phyloP scores from a whole-genome alignment of 176 grass and related monocot genomes.

The Rhynchospora tenuis region DNA sequence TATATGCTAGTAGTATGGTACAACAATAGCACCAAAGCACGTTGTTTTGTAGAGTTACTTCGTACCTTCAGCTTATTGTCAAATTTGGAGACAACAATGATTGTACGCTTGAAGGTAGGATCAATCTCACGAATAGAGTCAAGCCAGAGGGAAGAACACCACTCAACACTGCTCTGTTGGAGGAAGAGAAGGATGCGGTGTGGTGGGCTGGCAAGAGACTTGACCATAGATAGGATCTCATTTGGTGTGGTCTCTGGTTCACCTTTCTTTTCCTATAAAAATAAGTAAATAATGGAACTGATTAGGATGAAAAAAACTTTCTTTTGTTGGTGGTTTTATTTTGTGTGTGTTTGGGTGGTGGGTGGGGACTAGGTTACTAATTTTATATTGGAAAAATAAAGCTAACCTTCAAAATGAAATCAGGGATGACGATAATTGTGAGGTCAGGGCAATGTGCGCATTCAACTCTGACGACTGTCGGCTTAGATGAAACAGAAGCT shows the following conservation, averaged over 20 bases:
- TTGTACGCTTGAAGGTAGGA: conserved; percentile 79
- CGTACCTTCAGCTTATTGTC: conserved; percentile 95
- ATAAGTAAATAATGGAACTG: conserved; percentile 3
- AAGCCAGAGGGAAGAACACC: conserved; percentile 94
- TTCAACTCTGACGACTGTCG: conserved; percentile 95
- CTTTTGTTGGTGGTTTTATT: too few species aligned
- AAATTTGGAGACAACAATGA: conserved; percentile 91
- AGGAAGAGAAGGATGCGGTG: conserved; percentile 94
- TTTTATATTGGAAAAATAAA: too few species aligned
- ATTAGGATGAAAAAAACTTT: too few species aligned
- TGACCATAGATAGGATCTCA: conserved; percentile 93
- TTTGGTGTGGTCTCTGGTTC: conserved; percentile 81
- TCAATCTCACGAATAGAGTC: conserved; percentile 89
- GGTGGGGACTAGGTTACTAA: too few species aligned
- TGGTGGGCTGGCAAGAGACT: conserved; percentile 72
- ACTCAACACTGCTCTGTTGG: conserved; percentile 97
- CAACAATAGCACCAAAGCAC: not conserved
- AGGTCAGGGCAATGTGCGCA: conserved; percentile 96
- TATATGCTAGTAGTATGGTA: not conserved
- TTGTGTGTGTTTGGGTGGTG: too few species aligned
- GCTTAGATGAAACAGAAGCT: conserved; percentile 82
- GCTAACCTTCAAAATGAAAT: conserved; percentile 84
- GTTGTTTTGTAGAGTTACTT: not conserved
- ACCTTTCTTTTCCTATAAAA: conserved; percentile 77
- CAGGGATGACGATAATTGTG: conserved; percentile 97